Percentiles rank a stretch among this genome's conserved stretches.
phyloP scores from a whole-genome alignment of 129 eudicot genomes.

The Helichrysum umbraculigerum region DNA sequence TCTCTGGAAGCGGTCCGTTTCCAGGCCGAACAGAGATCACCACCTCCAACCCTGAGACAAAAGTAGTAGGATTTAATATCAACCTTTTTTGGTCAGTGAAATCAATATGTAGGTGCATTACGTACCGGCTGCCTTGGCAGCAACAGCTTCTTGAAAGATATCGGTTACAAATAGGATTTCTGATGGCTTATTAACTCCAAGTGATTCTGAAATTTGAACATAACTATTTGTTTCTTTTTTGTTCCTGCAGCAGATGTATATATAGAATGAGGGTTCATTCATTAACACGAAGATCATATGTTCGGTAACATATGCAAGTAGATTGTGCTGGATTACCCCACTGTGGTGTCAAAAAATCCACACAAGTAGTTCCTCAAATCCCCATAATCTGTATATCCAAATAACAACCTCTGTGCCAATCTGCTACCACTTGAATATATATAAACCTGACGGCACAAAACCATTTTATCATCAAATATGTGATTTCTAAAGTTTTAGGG shows the following conservation, averaged over 20 bases:
- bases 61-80: background rate
- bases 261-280: background rate
- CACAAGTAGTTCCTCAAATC: slow-evolving; percentile 72
- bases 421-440: slow-evolving; percentile 98
- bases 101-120: background rate
- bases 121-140: slow-evolving; percentile 95
- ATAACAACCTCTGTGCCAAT: slow-evolving; percentile 89
- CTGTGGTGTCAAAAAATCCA: slow-evolving; percentile 88
- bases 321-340: slow-evolving; percentile 58
- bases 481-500: background rate
- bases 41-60: slow-evolving; percentile 74
- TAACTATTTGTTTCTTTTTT: slow-evolving; percentile 85
- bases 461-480: background rate
- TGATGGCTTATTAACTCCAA: slow-evolving; percentile 87
- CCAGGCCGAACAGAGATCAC: slow-evolving; percentile 76
- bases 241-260: slow-evolving; percentile 46
- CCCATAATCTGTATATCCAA: slow-evolving; percentile 82
- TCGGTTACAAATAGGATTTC: slow-evolving; percentile 80
- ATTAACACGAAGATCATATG: slow-evolving; percentile 1
- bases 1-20: slow-evolving; percentile 76
- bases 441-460: slow-evolving; percentile 55
- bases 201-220: slow-evolving; percentile 62
- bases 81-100: background rate
- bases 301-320: background rate
- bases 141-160: slow-evolving; percentile 85